These are phyloP conservation scores for Leccinum holopus DNA, from an alignment of 1,284 basidiomycete species.

Conservation along the genomic window DNA sequence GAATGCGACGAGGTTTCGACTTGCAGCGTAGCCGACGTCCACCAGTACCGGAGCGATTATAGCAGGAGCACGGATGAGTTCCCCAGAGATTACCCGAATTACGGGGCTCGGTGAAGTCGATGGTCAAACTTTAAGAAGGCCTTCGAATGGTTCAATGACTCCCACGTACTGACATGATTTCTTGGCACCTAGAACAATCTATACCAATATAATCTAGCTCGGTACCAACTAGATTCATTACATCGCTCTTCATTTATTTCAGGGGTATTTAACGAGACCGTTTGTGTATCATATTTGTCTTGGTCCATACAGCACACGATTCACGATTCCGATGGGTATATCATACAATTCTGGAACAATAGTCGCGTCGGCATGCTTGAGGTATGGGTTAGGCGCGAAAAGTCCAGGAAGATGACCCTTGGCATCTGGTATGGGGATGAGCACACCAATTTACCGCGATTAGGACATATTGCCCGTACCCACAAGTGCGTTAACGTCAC, in stretches of 20 bases:
- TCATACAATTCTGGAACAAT: slow-evolving; percentile 70
- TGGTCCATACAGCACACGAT: slow-evolving; percentile 60
- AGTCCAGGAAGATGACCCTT: slow-evolving; percentile 48
- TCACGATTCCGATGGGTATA: slow-evolving; percentile 79
- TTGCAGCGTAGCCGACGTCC: slow-evolving; percentile 1
- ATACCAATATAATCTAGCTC: slow-evolving; percentile 14
- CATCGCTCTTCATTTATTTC: slow-evolving; percentile 12
- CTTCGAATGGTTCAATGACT: neutral
- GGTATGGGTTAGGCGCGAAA: slow-evolving; percentile 44
- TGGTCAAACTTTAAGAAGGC: neutral
- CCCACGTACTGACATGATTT: slow-evolving; percentile 11
- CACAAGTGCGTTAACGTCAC: slow-evolving; percentile 62
- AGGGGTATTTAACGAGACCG: slow-evolving; percentile 25
- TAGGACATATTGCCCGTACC: slow-evolving; percentile 41
- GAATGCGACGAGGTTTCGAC: slow-evolving; percentile 21
- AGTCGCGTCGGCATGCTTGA: slow-evolving; percentile 44
- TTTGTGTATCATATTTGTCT: slow-evolving; percentile 15
- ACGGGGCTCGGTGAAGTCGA: slow-evolving; percentile 9
- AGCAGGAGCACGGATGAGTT: slow-evolving; percentile 15
- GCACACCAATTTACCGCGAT: slow-evolving; percentile 14
- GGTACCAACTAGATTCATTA: slow-evolving; percentile 3
- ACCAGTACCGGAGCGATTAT: slow-evolving; percentile 11
- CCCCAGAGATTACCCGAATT: slow-evolving; percentile 16
- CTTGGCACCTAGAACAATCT: slow-evolving; percentile 18
- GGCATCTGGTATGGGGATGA: slow-evolving; percentile 45